Evolutionary conservation across 2,329 filamentous ascomycete species (phyloP).

Genomic region (Xylariaceae sp.): DNA sequence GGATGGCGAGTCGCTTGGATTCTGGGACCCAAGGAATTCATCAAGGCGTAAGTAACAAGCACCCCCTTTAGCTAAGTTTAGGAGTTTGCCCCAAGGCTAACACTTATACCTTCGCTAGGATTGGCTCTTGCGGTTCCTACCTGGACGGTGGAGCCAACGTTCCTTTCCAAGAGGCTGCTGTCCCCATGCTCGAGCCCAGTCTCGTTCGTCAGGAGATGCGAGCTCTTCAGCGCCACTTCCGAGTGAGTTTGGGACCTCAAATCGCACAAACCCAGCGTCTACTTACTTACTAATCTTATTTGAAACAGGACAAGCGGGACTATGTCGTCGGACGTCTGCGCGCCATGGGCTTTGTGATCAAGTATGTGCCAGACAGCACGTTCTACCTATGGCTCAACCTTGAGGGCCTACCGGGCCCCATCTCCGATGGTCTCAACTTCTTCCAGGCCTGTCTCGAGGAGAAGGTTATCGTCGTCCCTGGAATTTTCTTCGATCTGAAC

Average conservation of each 20-base stretch:
- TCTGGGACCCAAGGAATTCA: slow-evolving; percentile 91
- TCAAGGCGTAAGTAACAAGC: slow-evolving; percentile 60
- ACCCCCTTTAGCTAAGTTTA: not conserved
- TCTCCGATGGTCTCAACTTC: slow-evolving; percentile 92
- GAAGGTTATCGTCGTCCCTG: slow-evolving; percentile 94
- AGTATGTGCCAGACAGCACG: slow-evolving; percentile 81
- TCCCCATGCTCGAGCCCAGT: slow-evolving; percentile 85
- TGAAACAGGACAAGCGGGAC: slow-evolving; percentile 73
- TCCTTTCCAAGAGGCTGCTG: slow-evolving; percentile 89
- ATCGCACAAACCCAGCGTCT: not conserved
- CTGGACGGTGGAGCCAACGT: slow-evolving; percentile 92
- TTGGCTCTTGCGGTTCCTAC: slow-evolving; percentile 88
- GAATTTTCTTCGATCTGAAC: slow-evolving; percentile 97
- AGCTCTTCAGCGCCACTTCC: slow-evolving; percentile 85
- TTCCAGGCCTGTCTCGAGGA: slow-evolving; percentile 90
- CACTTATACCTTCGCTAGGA: slow-evolving; percentile 38
- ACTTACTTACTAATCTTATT: not conserved
- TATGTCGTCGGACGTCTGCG: slow-evolving; percentile 76
- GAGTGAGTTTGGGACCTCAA: slow-evolving; percentile 36
- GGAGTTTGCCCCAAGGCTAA: not conserved
- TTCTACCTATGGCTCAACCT: slow-evolving; percentile 82
- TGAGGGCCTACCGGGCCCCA: slow-evolving; percentile 67
- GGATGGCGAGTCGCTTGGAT: slow-evolving; percentile 98
- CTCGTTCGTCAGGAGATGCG: slow-evolving; percentile 83
- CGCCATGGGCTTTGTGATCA: slow-evolving; percentile 83